A percentile compares a stretch with the other conserved stretches of the same genome.
Conservation (phyloP, 2,329 filamentous ascomycete species). For the Fusarium staphyleae region DNA sequence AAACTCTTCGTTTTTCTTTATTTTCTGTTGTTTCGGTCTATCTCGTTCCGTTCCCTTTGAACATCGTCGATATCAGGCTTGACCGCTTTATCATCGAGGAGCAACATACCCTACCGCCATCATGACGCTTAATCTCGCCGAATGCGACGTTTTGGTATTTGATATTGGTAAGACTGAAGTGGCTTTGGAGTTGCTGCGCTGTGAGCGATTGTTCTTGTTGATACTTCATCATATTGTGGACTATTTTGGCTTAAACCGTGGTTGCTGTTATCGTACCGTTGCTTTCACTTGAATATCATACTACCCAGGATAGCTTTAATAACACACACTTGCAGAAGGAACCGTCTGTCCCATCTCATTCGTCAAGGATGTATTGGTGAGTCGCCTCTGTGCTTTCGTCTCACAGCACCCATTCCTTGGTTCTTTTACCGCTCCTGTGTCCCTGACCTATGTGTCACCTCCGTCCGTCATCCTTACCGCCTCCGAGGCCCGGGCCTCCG, state of each 20-base stretch:
- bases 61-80: constrained; percentile 24
- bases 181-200: constrained; percentile 3
- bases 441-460: constrained; percentile 21
- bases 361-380: constrained; percentile 83
- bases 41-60: constrained; percentile 8
- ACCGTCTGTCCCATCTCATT: constrained; percentile 85
- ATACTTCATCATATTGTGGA: constrained; percentile 2
- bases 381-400: constrained; percentile 45
- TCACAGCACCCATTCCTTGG: constrained; percentile 1
- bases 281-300: constrained; percentile 5
- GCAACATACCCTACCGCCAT: constrained; percentile 5
- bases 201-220: constrained; percentile 3
- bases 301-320: constrained; percentile 30
- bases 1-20: background rate
- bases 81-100: constrained; percentile 27
- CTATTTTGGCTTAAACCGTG: constrained; percentile 8
- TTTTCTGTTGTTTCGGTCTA: constrained; percentile 5
- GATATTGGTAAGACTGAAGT: constrained; percentile 47
- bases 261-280: constrained; percentile 5
- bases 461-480: constrained; percentile 26
- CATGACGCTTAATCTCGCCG: constrained; percentile 40
- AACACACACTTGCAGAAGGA: constrained; percentile 64
- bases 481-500: constrained; percentile 34
- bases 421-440: constrained; percentile 27
- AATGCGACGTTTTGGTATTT: constrained; percentile 46